Evolutionary conservation across 1,139 yeast genomes (phyloP).

Genomic region (Hemisphaericaspora xylofermentans): DNA sequence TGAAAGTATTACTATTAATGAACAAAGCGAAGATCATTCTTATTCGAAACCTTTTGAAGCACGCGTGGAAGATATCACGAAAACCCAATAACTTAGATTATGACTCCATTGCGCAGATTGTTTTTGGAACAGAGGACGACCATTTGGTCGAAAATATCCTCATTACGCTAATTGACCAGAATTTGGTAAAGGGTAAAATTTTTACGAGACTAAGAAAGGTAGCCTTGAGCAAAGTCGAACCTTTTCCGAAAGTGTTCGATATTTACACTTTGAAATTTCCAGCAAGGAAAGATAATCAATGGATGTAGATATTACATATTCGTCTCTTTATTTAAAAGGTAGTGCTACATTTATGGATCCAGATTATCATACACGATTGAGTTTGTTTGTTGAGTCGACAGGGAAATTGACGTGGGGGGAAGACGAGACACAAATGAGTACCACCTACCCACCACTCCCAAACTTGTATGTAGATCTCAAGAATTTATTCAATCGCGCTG

Average conservation of each 20-base stretch:
- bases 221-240: constrained; percentile 49
- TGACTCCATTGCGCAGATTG: constrained; percentile 19
- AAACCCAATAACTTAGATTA: constrained; percentile 30
- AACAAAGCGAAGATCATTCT: constrained; percentile 41
- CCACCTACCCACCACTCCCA: no score
- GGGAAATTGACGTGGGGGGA: no score
- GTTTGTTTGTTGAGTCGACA: no score
- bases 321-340: no score
- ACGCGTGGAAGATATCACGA: constrained; percentile 32
- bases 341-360: no score
- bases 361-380: no score
- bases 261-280: constrained; percentile 18
- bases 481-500: no score
- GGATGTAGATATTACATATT: constrained; percentile 10
- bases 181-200: constrained; percentile 52
- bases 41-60: constrained; percentile 44
- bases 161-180: constrained; percentile 51
- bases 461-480: no score
- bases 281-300: constrained; percentile 8
- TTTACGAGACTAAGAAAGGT: constrained; percentile 44
- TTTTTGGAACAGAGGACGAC: constrained; percentile 22
- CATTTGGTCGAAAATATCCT: constrained; percentile 47
- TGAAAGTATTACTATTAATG: constrained; percentile 31
- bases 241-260: constrained; percentile 47
- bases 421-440: no score